Evolutionary conservation across 768 basidiomycete species (phyloP), one percentile per base, ranked within the genome.

Genomic region (Boletus reticulatus): DNA sequence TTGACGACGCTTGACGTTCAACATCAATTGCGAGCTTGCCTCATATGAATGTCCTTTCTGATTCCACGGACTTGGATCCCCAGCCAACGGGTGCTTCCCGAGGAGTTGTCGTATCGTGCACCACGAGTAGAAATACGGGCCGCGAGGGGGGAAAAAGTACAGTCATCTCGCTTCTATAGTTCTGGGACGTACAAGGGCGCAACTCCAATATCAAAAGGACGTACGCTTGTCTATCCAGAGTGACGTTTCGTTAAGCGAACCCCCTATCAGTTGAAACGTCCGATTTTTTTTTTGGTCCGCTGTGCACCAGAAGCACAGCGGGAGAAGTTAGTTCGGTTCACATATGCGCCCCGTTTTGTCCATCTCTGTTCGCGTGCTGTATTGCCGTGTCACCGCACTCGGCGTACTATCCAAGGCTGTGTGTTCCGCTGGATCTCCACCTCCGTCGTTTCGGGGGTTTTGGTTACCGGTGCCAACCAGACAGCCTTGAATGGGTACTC

Each of bases 361-460:
- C 49, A 27, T 6, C 49, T 48, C 52, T 42, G 22, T 6, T 39
- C 6, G 29, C 4, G 38, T 31, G 39, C 51, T 29, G 55, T 7
- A 42, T 55, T 12, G 38, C 41, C 44, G 22, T n/a, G 43, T 11
- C 58, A 50, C 41, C 32, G 49, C 52, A 39, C 17, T 37, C 37
- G 13, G 34, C 34, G 6, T 13, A 1, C 14, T 6, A 12, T 14
- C 17, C 14, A 12, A 17, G 56, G 61, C 61, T 63, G 61, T 63
- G 61, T 36, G 20, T 14, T 14, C 27, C 16, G 24, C 43, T 31
- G 14, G 43, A 8, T 12, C 38, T 9, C 37, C 12, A 29, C n/a
- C 44, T 22, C 38, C 8, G 22, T 22, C 36, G 32, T 76, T 57
- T 64, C 62, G 62, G 62, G 19, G 39, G 16, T 24, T 34, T 43